Conservation (phyloP, 225 moss, liverwort and hornwort species). For the Thuidium tamariscinum region DNA sequence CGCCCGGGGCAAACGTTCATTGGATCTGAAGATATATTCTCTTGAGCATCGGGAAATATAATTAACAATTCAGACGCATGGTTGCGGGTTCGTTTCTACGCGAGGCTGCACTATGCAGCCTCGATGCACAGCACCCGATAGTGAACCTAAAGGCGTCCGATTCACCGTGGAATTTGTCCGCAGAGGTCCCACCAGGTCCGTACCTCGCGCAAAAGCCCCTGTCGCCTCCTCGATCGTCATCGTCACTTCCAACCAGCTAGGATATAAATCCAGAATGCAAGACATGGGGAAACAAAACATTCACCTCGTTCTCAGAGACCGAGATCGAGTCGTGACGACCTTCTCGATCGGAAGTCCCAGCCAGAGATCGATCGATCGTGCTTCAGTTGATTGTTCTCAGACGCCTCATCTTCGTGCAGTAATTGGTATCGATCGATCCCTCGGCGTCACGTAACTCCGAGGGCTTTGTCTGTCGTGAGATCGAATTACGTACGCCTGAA, state of each 20-base stretch:
- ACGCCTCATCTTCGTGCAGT: background rate
- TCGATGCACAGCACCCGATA: background rate
- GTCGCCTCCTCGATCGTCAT: background rate
- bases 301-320: background rate
- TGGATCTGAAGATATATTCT: background rate
- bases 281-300: background rate
- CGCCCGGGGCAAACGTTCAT: background rate
- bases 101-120: background rate
- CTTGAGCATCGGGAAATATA: background rate
- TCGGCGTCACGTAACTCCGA: background rate
- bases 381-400: background rate
- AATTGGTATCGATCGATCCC: background rate
- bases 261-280: background rate
- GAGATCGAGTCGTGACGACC: background rate
- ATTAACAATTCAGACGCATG: background rate
- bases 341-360: background rate
- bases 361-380: background rate
- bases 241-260: background rate
- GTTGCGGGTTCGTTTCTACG: background rate
- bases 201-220: background rate
- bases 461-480: background rate
- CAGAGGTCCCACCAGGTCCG: background rate
- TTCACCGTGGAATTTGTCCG: slow-evolving; percentile 1
- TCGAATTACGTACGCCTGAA: background rate
- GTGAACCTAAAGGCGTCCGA: background rate